Evolutionary conservation across 352 stramenopile species (phyloP), one percentile per base, ranked within the genome.

Genomic region (Stephanocyclus meneghinianus): DNA sequence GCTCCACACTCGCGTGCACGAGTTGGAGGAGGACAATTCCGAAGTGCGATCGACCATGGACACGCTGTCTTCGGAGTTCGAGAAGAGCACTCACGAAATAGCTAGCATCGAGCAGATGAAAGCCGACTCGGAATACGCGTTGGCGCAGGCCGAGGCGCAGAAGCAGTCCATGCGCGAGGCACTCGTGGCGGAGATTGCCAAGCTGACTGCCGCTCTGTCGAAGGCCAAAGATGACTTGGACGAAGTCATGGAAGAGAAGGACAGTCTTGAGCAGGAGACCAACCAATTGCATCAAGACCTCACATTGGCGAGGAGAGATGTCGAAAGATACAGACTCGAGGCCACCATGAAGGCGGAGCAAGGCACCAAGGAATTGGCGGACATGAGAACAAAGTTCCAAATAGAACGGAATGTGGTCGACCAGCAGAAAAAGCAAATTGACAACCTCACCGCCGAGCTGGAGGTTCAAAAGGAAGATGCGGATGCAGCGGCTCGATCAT

Each of bases 41-140:
- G 78, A 85, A 45, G 78, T 85, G 0, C 73, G 71, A 18, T 76
- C 60, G 42, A 85, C 77, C 40, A 85, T 85, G 78, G 78, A 85
- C 37, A 85, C 78, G 3, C 71, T 80, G n/a, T 67, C 26, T n/a
- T 59, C 64, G 1, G 63, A 80, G 66, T 85, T 85, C 50, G 78
- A 85, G 61, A 76, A 80, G 40, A 73, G 66, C n/a, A 67, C 73
- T 6, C 59, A 51, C 29, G 78, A 85, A 71, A 80, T 85, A 7
- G 72, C 71, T 1, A 61, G 51, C 8, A 80, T 80, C 13, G 78
- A 85, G 42, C 60, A 32, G 21, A 42, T 74, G 26, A 85, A 81
- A 61, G 6, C 16, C 10, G 67, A 70, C 1, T 60, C 51, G 18
- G 78, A 85, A 29, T 4, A 30, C n/a, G 35, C 51, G 2, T 47